Evolutionary conservation across 495 filamentous ascomycete species (phyloP), one percentile per base, ranked within the genome.

Genomic region (Usnea hakonensis): DNA sequence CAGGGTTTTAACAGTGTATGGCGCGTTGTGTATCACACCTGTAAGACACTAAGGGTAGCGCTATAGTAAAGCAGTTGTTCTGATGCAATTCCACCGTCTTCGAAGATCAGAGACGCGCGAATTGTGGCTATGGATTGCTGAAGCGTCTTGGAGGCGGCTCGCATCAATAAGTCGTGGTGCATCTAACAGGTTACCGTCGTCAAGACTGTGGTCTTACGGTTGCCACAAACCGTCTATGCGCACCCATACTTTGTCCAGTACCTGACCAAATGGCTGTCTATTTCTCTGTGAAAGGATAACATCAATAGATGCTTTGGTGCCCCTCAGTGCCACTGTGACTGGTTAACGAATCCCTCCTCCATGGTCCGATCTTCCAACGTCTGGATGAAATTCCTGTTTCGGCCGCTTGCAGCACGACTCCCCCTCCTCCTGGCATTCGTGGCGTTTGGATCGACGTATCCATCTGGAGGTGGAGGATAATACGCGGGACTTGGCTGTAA

Each of bases 401-500:
- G 78, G 43, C 79, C 81, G 65, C 81, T 81, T 58, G 80, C 82
- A 32, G 85, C 81, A 68, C 90, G 83, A 63, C 90, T 95, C 26
- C 90, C 87, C 68, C 92, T 85, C 57, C 93, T 80, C 38, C 89
- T 80, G 46, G 87, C 82, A 66, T 85, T 87, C 40, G 61, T 55
- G 36, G 81, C 71, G 38, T 76, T 82, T 30, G 80, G 72, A 65
- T 89, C 85, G 14, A 87, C 82, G 48, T 88, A 82, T 10, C 91
- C 92, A 64, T 96, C 94, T 3, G 90, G 83, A n/a, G 92, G 92
- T 11, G 94, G 94, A 19, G 94, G 95, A 67, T 97, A 97, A 73
- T 99, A 99, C 10, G 95, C 95, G 3, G 95, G 95, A 62, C 91
- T 96, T 8, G 95, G 95, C 70, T 99, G 95, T 43, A 96, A 73